These are phyloP conservation scores for Eucalyptus decipiens DNA, from an alignment of 345 rosid species.

Conservation along the genomic window DNA sequence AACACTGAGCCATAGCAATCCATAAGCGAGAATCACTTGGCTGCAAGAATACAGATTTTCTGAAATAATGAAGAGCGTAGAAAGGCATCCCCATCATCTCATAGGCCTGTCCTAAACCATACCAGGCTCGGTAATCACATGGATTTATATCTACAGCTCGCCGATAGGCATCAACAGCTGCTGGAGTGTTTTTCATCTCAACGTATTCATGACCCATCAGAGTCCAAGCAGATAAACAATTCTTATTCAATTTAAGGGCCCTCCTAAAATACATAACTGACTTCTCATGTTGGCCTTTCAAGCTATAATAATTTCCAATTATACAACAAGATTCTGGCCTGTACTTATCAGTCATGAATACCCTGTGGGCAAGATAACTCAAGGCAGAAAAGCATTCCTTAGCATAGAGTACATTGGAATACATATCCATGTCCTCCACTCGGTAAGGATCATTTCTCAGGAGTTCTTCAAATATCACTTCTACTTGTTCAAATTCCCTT, in stretches of 20 bases:
- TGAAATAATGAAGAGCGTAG: constrained; percentile 92
- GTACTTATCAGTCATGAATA: constrained; percentile 79
- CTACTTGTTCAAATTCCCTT: constrained; percentile 94
- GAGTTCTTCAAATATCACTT: constrained; percentile 85
- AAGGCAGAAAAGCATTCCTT: constrained; percentile 85
- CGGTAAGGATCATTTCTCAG: constrained; percentile 76
- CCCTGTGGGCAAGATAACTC: constrained; percentile 91
- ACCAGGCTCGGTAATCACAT: constrained; percentile 92
- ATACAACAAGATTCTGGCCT: constrained; percentile 97
- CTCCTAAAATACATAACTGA: constrained; percentile 87
- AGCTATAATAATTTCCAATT: constrained; percentile 93
- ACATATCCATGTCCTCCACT: constrained; percentile 96
- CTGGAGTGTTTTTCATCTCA: constrained; percentile 95
- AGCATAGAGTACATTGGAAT: constrained; percentile 89
- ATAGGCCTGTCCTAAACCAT: constrained; percentile 93
- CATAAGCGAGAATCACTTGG: constrained; percentile 88
- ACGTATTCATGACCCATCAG: constrained; percentile 97
- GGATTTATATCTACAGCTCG: constrained; percentile 91
- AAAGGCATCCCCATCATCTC: constrained; percentile 94
- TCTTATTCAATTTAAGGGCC: constrained; percentile 91
- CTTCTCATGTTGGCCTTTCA: constrained; percentile 93
- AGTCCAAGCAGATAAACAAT: constrained; percentile 92
- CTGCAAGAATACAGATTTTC: constrained; percentile 82
- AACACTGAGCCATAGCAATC: constrained; percentile 98
- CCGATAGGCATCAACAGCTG: constrained; percentile 94